These are phyloP conservation scores for Lachancea dasiensis DNA, from an alignment of 805 yeast species.

Conservation along the genomic window DNA sequence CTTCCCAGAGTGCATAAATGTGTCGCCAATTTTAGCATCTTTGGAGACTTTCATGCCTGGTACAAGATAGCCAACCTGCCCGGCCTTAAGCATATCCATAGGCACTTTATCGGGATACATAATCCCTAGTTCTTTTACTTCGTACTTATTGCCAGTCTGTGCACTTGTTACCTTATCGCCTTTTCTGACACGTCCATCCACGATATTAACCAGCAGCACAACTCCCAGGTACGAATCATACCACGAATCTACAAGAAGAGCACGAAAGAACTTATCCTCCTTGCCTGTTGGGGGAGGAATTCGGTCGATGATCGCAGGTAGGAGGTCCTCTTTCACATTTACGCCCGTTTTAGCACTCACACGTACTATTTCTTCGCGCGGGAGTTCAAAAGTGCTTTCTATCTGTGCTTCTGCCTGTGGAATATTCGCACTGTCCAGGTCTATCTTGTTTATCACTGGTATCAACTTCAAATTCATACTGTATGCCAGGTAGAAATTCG, in stretches of 20 bases:
- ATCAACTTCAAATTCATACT: conserved; percentile 74
- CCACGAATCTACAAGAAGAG: conserved; percentile 87
- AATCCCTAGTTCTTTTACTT: conserved; percentile 87
- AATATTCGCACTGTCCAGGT: conserved; percentile 75
- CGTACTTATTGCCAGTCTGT: conserved; percentile 70
- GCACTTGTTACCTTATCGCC: conserved; percentile 76
- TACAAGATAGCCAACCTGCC: conserved; percentile 92
- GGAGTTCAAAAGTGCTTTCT: conserved; percentile 76
- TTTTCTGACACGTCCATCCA: conserved; percentile 70
- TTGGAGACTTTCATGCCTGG: conserved; percentile 87
- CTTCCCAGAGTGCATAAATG: conserved; percentile 58
- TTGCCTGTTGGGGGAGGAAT: conserved; percentile 76
- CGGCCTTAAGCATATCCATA: conserved; percentile 62
- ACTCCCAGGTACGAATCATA: conserved; percentile 92
- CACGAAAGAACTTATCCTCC: conserved; percentile 51
- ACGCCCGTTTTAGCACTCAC: conserved; percentile 91
- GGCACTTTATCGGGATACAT: conserved; percentile 86
- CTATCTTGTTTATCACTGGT: conserved; percentile 90
- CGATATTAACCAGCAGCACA: conserved; percentile 73
- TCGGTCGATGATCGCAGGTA: conserved; percentile 74
- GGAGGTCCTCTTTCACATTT: conserved; percentile 59
- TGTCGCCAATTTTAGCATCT: conserved; percentile 90
- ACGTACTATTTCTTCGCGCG: conserved; percentile 64
- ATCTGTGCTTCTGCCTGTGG: conserved; percentile 77
- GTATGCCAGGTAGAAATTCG: conserved; percentile 86